A percentile compares a stretch with the other conserved stretches of the same genome.
Evolutionary conservation across 116 monocot genomes (phyloP).

Genomic region (Zostera marina): DNA sequence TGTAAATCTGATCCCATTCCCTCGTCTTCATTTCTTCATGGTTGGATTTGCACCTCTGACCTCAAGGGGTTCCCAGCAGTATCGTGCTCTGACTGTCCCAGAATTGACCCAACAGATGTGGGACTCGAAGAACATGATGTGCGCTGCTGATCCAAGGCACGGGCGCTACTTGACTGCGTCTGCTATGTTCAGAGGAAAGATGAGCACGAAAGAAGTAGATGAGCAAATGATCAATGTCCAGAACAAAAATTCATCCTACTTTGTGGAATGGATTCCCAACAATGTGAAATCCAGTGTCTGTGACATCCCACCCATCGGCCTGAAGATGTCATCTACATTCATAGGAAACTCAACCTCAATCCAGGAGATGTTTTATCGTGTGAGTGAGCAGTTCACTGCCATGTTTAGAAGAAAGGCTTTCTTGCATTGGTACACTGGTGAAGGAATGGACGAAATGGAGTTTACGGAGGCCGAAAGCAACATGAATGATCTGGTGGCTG

Average conservation of each 20-base stretch:
- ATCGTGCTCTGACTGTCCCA: conserved; percentile 25
- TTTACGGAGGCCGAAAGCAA: conserved; percentile 75
- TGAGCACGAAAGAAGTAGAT: conserved; percentile 30
- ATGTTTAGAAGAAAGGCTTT: conserved; percentile 74
- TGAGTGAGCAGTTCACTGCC: conserved; percentile 60
- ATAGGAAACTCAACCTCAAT: conserved; percentile 74
- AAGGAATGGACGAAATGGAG: conserved; percentile 81
- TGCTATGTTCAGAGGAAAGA: conserved; percentile 51
- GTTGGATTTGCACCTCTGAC: conserved; percentile 13
- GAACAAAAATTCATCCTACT: conserved; percentile 32
- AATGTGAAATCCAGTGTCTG: conserved; percentile 33
- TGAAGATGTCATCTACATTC: conserved; percentile 48
- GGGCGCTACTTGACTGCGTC: conserved; percentile 50
- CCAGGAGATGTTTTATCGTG: conserved; percentile 66
- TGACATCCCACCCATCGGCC: conserved; percentile 32
- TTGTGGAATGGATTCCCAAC: conserved; percentile 33
- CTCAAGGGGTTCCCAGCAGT: conserved; percentile 18
- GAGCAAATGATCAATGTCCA: conserved; percentile 34
- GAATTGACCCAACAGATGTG: conserved; percentile 34
- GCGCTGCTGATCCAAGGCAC: conserved; percentile 46
- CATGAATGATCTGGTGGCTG: conserved; percentile 63
- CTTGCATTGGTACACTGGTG: conserved; percentile 68
- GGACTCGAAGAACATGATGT: conserved; percentile 52
- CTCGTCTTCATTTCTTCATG: conserved; percentile 15
- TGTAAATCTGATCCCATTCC: conserved; percentile 13